Conservation (phyloP, 306 rosid genomes). For the Senna siamea region DNA sequence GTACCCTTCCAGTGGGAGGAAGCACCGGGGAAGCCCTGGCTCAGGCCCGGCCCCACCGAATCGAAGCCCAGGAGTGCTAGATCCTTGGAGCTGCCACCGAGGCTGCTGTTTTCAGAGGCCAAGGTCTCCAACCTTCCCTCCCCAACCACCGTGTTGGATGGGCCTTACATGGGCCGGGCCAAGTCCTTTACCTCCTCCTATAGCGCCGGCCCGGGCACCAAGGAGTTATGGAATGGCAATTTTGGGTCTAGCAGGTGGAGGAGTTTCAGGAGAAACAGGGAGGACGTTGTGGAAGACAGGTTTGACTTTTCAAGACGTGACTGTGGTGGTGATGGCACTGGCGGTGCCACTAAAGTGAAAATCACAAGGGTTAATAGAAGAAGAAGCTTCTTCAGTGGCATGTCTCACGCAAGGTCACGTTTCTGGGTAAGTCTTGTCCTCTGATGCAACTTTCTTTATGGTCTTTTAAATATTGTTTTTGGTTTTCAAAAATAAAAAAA, state of each 20-base stretch:
- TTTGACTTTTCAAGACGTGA: conserved; percentile 48
- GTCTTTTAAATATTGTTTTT: too few species aligned
- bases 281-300: conserved; percentile 35
- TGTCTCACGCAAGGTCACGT: conserved; percentile 48
- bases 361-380: conserved; percentile 54
- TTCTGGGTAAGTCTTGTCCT: conserved; percentile 69
- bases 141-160: conserved; percentile 75
- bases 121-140: conserved; percentile 48
- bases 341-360: conserved; percentile 42
- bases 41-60: conserved; percentile 31
- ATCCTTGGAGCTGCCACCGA: conserved; percentile 86
- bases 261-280: conserved; percentile 54
- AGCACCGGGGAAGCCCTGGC: conserved; percentile 83
- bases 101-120: conserved; percentile 52
- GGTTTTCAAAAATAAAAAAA: too few species aligned
- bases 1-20: conserved; percentile 91
- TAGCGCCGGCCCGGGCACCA: conserved; percentile 25
- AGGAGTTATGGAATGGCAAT: conserved; percentile 22
- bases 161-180: conserved; percentile 63
- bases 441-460: too few species aligned
- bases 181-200: conserved; percentile 51
- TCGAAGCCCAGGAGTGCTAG: conserved; percentile 39
- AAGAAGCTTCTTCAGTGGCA: conserved; percentile 44
- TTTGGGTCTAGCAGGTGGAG: conserved; percentile 75
- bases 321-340: not conserved